Evolutionary conservation across 805 yeast species (phyloP), one percentile per base, ranked within the genome.

Genomic region (Kazachstania martiniae): DNA sequence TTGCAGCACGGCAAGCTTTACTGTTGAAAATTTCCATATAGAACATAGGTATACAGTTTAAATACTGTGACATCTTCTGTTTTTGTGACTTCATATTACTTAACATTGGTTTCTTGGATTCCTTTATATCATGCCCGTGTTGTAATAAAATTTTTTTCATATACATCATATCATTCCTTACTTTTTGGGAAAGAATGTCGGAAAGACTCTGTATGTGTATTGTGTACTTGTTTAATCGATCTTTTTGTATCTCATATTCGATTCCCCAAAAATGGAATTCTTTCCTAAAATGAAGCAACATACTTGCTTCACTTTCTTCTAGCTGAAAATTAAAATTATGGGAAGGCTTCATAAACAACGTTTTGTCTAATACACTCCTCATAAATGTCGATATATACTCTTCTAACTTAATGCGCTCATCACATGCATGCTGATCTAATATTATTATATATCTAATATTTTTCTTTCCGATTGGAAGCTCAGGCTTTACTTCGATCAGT

Each of bases 341-440:
- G 9, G 53, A 12, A 2, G 33, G 33, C 22, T 39, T 37, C 12
- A 23, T 3, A 3, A 28, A 17, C 4, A 44, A 25, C 5, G 42
- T 34, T 24, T 48, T 46, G 10, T 51, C 51, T 4, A 48, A 22
- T 1, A 55, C 60, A 8, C 40, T 38, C 5, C 37, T 27, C 3
- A 71, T 44, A 33, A 63, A 59, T 3, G 61, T 62, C 21, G 49
- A 40, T n/a, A 72, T 54, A 9, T 66, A 44, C 1, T 37, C 31
- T 43, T 85, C 95, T 2, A 79, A 67, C 28, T 62, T 61, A 0
- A 81, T 62, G 34, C 95, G 54, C 48, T 85, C 94, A 54, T 81
- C 93, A 33, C 78, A 72, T 0, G 94, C 94, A 59, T 85, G 95
- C 46, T 84, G 95, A 48, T 85, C 95, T 4, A 80, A 44, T 1